Conservation (phyloP, 2,329 filamentous ascomycete species). For the Colletotrichum theobromicola region DNA sequence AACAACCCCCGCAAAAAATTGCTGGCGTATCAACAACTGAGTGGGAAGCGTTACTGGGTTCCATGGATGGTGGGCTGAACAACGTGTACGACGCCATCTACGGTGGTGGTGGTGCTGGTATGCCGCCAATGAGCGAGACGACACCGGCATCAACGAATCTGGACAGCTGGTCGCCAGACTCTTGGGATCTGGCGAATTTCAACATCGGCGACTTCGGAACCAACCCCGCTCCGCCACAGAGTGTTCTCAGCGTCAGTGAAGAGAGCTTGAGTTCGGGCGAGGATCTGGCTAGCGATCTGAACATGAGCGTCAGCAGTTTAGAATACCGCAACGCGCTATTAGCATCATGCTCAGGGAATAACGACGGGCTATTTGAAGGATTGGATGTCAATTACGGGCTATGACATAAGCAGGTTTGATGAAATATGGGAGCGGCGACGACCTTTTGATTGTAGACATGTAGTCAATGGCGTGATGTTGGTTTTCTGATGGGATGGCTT, state of each 20-base stretch:
- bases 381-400: constrained; percentile 46
- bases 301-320: constrained; percentile 36
- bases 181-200: constrained; percentile 60
- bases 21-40: constrained; percentile 66
- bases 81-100: constrained; percentile 89
- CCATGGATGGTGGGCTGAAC: constrained; percentile 78
- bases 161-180: constrained; percentile 60
- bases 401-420: constrained; percentile 27
- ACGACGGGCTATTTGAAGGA: constrained; percentile 38
- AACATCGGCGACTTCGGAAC: constrained; percentile 53
- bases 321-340: constrained; percentile 38
- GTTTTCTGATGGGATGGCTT: neutral
- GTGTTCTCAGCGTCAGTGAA: constrained; percentile 61
- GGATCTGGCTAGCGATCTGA: constrained; percentile 39
- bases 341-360: constrained; percentile 19
- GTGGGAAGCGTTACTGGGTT: constrained; percentile 83
- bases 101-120: constrained; percentile 66
- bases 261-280: constrained; percentile 63
- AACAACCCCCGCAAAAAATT: constrained; percentile 42
- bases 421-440: neutral
- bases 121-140: constrained; percentile 50
- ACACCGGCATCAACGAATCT: constrained; percentile 40
- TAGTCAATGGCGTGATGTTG: neutral
- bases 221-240: constrained; percentile 51
- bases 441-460: neutral